These are phyloP conservation scores for Globisporangium recalcitrans DNA, from an alignment of 352 stramenopile species.

Conservation along the genomic window DNA sequence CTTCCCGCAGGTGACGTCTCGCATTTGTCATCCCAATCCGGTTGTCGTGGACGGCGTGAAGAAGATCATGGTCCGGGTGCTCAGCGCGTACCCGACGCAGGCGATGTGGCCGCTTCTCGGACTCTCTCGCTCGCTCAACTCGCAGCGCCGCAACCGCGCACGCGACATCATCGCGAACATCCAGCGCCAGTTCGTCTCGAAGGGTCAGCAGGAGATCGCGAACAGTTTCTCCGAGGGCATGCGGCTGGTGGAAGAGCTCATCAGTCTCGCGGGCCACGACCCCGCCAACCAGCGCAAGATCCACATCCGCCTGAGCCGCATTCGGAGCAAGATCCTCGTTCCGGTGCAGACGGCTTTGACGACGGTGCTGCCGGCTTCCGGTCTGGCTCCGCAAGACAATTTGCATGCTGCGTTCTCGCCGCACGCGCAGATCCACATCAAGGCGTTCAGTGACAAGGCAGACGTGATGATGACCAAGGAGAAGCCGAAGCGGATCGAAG, in stretches of 20 bases:
- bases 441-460: constrained; percentile 85
- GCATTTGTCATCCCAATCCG: constrained; percentile 87
- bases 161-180: constrained; percentile 57
- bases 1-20: constrained; percentile 97
- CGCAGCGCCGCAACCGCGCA: constrained; percentile 54
- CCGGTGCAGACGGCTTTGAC: constrained; percentile 76
- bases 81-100: constrained; percentile 93
- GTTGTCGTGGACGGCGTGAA: constrained; percentile 88
- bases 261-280: constrained; percentile 89
- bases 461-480: constrained; percentile 98
- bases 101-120: constrained; percentile 96
- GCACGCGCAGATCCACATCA: constrained; percentile 81
- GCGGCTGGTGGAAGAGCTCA: constrained; percentile 91
- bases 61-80: constrained; percentile 91
- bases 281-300: constrained; percentile 79
- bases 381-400: constrained; percentile 48
- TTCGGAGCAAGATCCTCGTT: constrained; percentile 71
- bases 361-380: constrained; percentile 63
- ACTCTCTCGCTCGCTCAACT: constrained; percentile 89
- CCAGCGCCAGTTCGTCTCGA: constrained; percentile 62
- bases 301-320: constrained; percentile 61
- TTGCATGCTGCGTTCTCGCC: constrained; percentile 55
- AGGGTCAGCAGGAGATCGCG: constrained; percentile 56
- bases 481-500: constrained; percentile 97
- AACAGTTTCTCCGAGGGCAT: constrained; percentile 86